phyloP scores from a whole-genome alignment of 148 eudicot genomes.

The Salicornia ramosissima region DNA sequence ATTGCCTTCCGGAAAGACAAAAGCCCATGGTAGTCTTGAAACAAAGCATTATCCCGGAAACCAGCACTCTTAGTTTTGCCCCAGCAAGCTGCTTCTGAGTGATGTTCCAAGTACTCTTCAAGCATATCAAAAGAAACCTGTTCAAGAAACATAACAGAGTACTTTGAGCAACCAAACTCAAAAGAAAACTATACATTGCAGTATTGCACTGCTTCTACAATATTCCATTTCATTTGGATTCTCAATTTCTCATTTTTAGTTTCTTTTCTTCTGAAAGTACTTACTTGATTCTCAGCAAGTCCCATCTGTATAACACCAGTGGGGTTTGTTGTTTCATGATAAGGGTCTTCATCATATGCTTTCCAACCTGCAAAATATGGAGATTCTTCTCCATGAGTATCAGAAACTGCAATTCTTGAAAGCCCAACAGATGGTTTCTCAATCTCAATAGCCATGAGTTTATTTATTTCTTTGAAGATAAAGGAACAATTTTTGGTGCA shows the following conservation, averaged over 20 bases:
- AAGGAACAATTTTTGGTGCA: background rate
- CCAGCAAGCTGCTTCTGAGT: slow-evolving; percentile 49
- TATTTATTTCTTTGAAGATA: background rate
- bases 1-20: slow-evolving; percentile 78
- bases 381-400: slow-evolving; percentile 94
- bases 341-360: slow-evolving; percentile 88
- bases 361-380: slow-evolving; percentile 98
- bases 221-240: background rate
- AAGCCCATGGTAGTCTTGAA: slow-evolving; percentile 96
- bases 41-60: slow-evolving; percentile 89
- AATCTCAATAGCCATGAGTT: slow-evolving; percentile 63
- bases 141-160: slow-evolving; percentile 13
- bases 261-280: slow-evolving; percentile 1
- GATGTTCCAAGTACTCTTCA: slow-evolving; percentile 64
- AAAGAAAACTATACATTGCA: background rate
- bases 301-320: slow-evolving; percentile 94
- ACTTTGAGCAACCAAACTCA: background rate
- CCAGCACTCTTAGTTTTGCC: slow-evolving; percentile 39
- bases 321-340: slow-evolving; percentile 54
- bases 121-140: slow-evolving; percentile 93
- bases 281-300: slow-evolving; percentile 93
- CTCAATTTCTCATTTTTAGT: too few species aligned
- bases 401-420: slow-evolving; percentile 70
- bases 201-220: background rate
- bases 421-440: slow-evolving; percentile 49